phyloP scores from a whole-genome alignment of 2,329 filamentous ascomycete species.

The Colletotrichum salicis region DNA sequence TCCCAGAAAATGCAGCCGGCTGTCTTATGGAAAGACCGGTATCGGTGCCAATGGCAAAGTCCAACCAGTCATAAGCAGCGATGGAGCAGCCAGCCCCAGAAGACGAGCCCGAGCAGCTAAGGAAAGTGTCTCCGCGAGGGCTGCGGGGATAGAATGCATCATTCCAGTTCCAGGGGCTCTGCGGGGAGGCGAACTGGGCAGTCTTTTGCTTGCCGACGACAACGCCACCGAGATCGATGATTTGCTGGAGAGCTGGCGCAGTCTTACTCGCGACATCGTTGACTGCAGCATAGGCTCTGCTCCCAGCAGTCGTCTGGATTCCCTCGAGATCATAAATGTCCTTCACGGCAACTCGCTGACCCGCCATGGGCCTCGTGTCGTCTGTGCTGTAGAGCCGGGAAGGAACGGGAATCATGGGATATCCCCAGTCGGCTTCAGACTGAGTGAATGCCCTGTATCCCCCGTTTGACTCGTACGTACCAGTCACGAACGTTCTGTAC shows the following conservation, averaged over 20 bases:
- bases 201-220: constrained; percentile 65
- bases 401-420: constrained; percentile 47
- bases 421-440: not conserved
- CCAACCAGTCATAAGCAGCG: constrained; percentile 44
- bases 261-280: constrained; percentile 58
- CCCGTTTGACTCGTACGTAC: constrained; percentile 18
- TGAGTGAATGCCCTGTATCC: constrained; percentile 3
- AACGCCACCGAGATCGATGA: constrained; percentile 70
- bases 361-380: constrained; percentile 49
- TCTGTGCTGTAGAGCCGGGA: constrained; percentile 48
- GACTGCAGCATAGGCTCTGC: constrained; percentile 66
- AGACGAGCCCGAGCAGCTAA: constrained; percentile 41
- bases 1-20: constrained; percentile 42
- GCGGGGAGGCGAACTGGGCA: constrained; percentile 55
- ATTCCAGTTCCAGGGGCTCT: constrained; percentile 57
- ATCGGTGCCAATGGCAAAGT: constrained; percentile 39
- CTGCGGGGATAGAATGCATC: constrained; percentile 55
- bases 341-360: constrained; percentile 48
- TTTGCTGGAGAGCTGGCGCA: constrained; percentile 60
- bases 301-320: constrained; percentile 65
- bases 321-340: constrained; percentile 55
- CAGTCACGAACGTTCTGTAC: constrained; percentile 21
- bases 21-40: constrained; percentile 41
- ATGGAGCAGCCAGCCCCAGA: constrained; percentile 41
- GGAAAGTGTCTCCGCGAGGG: constrained; percentile 60